Percentiles rank a stretch among this genome's conserved stretches.
These are phyloP conservation scores for Boletus bicolor DNA, from an alignment of 768 basidiomycete species.

Conservation along the genomic window DNA sequence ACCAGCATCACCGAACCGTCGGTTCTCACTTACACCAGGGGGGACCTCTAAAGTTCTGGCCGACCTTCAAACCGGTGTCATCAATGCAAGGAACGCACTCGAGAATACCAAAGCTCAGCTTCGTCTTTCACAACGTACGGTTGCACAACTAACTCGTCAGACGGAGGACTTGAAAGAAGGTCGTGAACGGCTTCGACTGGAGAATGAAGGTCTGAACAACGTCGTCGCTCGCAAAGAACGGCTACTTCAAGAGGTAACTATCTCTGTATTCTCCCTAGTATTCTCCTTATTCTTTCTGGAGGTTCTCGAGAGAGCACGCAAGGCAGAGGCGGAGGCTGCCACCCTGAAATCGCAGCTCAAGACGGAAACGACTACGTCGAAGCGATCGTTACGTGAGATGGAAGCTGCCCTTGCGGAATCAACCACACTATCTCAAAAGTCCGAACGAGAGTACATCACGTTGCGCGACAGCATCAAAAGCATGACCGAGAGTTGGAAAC, in stretches of 20 bases:
- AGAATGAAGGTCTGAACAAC: constrained; percentile 86
- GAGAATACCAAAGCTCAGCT: constrained; percentile 86
- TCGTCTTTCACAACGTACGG: constrained; percentile 74
- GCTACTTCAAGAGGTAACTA: constrained; percentile 72
- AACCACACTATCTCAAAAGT: constrained; percentile 72
- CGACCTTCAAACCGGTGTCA: constrained; percentile 80
- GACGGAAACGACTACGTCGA: constrained; percentile 64
- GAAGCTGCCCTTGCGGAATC: constrained; percentile 70
- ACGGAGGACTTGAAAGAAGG: constrained; percentile 88
- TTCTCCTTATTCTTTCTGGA: constrained; percentile 22
- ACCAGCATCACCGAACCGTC: constrained; percentile 49
- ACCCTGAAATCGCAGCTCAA: constrained; percentile 71
- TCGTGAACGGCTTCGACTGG: constrained; percentile 73
- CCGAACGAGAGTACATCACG: constrained; percentile 78
- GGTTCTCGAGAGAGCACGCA: constrained; percentile 82
- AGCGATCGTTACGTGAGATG: constrained; percentile 79
- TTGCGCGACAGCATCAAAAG: constrained; percentile 73
- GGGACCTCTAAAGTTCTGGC: constrained; percentile 87
- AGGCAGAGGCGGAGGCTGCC: constrained; percentile 76
- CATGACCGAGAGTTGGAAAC: constrained; percentile 69
- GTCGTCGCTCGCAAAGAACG: constrained; percentile 87
- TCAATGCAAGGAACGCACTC: constrained; percentile 73
- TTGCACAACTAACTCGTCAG: constrained; percentile 79
- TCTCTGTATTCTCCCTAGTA: not conserved
- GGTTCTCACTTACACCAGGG: constrained; percentile 63